Conservation (phyloP, 2,329 filamentous ascomycete genomes). For the Verticillium alfalfae region DNA sequence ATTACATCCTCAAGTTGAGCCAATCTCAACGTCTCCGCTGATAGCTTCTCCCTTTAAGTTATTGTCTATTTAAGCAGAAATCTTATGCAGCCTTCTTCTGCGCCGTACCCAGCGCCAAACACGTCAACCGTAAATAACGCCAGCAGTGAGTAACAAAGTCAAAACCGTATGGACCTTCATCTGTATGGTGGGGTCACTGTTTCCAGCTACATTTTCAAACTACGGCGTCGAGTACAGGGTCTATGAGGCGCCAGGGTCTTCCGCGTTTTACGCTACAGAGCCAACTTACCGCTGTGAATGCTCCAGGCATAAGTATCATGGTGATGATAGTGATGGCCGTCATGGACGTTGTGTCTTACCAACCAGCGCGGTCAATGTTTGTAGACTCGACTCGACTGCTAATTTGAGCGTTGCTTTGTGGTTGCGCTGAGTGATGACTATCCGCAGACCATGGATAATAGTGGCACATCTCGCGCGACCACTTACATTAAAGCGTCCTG, state of each 20-base stretch:
- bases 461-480: too few relatives aligned
- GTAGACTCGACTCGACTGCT: not conserved
- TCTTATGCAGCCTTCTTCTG: too few relatives aligned
- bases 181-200: not conserved
- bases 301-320: slow-evolving; percentile 4
- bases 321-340: slow-evolving; percentile 5
- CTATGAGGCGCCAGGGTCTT: not conserved
- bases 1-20: too few relatives aligned
- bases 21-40: too few relatives aligned
- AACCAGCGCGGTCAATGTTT: slow-evolving; percentile 12
- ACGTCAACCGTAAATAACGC: not conserved
- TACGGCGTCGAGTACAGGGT: not conserved
- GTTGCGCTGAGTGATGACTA: too few relatives aligned
- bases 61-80: too few relatives aligned
- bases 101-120: not conserved
- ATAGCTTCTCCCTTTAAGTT: too few relatives aligned
- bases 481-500: too few relatives aligned
- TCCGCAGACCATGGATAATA: too few relatives aligned
- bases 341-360: slow-evolving; percentile 9
- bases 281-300: not conserved
- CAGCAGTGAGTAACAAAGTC: not conserved
- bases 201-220: not conserved
- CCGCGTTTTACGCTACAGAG: not conserved
- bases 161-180: not conserved
- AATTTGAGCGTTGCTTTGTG: not conserved